Percentiles rank a stretch among this genome's conserved stretches.
phyloP scores from a whole-genome alignment of 257 asterid genomes.

The Nicotiana sylvestris region DNA sequence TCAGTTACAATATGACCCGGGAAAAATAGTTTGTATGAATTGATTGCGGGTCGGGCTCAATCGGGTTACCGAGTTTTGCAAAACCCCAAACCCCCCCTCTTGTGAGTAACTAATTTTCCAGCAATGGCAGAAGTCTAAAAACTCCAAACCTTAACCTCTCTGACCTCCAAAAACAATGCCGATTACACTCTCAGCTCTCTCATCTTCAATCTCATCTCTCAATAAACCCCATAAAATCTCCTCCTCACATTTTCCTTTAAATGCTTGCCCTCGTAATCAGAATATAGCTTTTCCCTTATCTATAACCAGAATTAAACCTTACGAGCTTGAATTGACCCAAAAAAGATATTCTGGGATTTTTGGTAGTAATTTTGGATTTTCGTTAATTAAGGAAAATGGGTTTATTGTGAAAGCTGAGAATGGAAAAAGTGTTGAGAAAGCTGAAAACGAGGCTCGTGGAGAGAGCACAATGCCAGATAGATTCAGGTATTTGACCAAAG shows the following conservation, averaged over 20 bases:
- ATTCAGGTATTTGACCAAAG: constrained; percentile 69
- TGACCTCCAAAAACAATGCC: constrained; percentile 27
- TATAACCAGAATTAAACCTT: neutral
- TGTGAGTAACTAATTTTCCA: neutral
- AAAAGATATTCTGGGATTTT: constrained; percentile 21
- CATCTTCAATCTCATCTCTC: neutral
- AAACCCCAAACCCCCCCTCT: neutral
- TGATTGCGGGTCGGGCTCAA: neutral
- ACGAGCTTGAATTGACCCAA: constrained; percentile 22
- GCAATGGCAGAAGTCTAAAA: neutral
- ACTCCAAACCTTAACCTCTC: neutral
- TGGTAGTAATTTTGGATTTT: constrained; percentile 20
- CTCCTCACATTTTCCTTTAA: constrained; percentile 15
- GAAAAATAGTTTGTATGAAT: neutral
- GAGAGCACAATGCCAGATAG: constrained; percentile 83
- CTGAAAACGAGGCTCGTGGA: constrained; percentile 55
- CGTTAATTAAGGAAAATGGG: constrained; percentile 23
- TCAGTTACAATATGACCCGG: too few relatives aligned
- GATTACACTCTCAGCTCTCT: constrained; percentile 37
- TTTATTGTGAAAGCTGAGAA: constrained; percentile 36
- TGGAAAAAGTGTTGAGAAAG: constrained; percentile 20
- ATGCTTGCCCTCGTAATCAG: constrained; percentile 18
- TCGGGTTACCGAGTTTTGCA: neutral
- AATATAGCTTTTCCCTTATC: constrained; percentile 14
- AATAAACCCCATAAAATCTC: constrained; percentile 23